These are phyloP conservation scores for Lentinula detonsa DNA, from an alignment of 768 basidiomycete genomes.

Conservation along the genomic window DNA sequence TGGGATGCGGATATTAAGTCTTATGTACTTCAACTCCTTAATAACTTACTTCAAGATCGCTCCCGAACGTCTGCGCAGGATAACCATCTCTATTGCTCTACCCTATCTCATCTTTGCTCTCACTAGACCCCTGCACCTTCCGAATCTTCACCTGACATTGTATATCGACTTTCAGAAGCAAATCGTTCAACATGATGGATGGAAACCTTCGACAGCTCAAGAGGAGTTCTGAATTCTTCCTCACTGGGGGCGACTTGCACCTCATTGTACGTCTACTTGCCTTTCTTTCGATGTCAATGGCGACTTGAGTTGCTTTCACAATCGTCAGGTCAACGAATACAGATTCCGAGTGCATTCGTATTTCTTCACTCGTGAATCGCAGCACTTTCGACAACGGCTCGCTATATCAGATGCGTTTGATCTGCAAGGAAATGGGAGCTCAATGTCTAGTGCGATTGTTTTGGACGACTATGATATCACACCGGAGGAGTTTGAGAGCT, in stretches of 20 bases:
- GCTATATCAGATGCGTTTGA: conserved; percentile 17
- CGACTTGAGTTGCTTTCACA: not conserved
- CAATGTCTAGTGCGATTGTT: conserved; percentile 27
- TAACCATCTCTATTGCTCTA: not conserved
- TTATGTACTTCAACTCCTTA: not conserved
- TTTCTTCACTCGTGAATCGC: conserved; percentile 49
- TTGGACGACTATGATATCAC: conserved; percentile 32
- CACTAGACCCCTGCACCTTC: not conserved
- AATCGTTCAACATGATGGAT: not conserved
- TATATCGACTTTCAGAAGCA: not conserved
- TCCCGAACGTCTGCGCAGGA: not conserved
- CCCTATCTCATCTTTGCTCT: not conserved
- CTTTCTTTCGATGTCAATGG: not conserved
- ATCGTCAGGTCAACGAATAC: conserved; percentile 33
- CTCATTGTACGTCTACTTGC: conserved; percentile 30
- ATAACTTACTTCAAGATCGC: not conserved
- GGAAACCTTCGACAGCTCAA: conserved; percentile 1
- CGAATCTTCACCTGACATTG: not conserved
- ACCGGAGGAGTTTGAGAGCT: conserved; percentile 44
- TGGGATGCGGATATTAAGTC: not conserved
- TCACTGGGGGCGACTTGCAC: conserved; percentile 42
- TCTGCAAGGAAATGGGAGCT: conserved; percentile 22
- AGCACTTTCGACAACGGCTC: conserved; percentile 32
- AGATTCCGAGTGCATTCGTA: conserved; percentile 47
- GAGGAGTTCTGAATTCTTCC: not conserved